Evolutionary conservation across 495 filamentous ascomycete genomes (phyloP).

Genomic region (Chaetomium fimeti): DNA sequence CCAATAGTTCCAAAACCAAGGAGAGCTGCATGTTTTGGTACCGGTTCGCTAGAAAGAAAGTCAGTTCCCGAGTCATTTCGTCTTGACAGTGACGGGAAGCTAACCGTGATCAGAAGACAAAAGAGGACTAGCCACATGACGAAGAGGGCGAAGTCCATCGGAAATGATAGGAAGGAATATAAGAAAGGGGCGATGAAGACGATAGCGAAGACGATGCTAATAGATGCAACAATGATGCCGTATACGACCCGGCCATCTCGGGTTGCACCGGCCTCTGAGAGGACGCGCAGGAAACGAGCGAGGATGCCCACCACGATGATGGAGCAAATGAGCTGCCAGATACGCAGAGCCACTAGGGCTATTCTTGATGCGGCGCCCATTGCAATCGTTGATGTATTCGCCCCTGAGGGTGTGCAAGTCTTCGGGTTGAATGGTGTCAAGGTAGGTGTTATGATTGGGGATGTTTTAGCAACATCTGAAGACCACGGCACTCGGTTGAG

Average conservation of each 20-base stretch:
- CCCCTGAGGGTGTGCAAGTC: no score
- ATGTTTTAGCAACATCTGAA: no score
- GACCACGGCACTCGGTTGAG: no score
- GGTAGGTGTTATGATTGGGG: no score
- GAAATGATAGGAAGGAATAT: constrained; percentile 27
- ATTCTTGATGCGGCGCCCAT: constrained; percentile 19
- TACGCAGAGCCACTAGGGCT: constrained; percentile 21
- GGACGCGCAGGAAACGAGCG: constrained; percentile 20
- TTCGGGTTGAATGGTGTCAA: no score
- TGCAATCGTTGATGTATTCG: background rate
- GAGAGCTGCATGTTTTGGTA: constrained; percentile 18
- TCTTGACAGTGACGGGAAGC: background rate
- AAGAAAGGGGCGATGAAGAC: constrained; percentile 31
- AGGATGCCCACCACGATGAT: constrained; percentile 30
- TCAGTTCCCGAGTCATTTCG: background rate
- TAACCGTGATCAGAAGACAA: constrained; percentile 26
- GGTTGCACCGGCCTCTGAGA: constrained; percentile 11
- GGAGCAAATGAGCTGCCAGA: constrained; percentile 28
- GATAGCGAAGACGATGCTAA: constrained; percentile 27
- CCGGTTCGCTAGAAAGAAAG: constrained; percentile 20
- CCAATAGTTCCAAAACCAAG: constrained; percentile 33
- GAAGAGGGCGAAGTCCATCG: constrained; percentile 30
- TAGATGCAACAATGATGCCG: constrained; percentile 20
- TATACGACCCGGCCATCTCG: constrained; percentile 29
- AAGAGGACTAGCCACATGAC: constrained; percentile 33